Evolutionary conservation across 108 stramenopile genomes (phyloP).

Genomic region (Cyclotella atomus): DNA sequence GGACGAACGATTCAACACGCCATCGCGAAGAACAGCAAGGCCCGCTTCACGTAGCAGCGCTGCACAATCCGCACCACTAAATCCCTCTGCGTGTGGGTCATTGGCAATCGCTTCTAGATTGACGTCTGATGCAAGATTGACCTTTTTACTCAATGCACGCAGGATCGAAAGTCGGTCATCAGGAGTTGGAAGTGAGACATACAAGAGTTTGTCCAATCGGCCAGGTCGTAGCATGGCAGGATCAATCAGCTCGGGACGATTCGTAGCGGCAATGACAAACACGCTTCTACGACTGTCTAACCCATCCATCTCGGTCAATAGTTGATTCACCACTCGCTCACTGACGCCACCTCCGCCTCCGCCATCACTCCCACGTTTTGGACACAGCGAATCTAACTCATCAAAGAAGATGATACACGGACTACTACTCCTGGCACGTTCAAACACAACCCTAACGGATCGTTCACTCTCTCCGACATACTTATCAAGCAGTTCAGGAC

Average conservation of each 20-base stretch:
- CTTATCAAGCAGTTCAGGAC: constrained; percentile 88
- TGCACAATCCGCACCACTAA: constrained; percentile 90
- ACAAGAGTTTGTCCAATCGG: constrained; percentile 93
- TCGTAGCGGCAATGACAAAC: constrained; percentile 97
- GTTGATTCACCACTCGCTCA: constrained; percentile 97
- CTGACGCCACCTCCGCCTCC: constrained; percentile 94
- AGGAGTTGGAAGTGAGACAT: constrained; percentile 91
- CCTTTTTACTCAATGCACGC: constrained; percentile 65
- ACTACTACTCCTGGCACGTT: constrained; percentile 83
- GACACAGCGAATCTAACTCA: constrained; percentile 97
- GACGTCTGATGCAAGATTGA: constrained; percentile 68
- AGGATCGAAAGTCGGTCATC: constrained; percentile 87
- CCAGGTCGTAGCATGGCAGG: constrained; percentile 96
- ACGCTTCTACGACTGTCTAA: constrained; percentile 91
- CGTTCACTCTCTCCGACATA: constrained; percentile 99
- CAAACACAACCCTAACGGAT: constrained; percentile 92
- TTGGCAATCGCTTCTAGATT: constrained; percentile 72
- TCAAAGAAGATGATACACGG: constrained; percentile 99
- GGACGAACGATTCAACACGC: constrained; percentile 24
- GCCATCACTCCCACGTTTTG: constrained; percentile 88
- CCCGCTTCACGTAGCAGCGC: constrained; percentile 90
- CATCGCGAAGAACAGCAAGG: constrained; percentile 83
- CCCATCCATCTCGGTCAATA: constrained; percentile 99
- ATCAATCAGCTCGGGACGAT: constrained; percentile 95
- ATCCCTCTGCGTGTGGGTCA: constrained; percentile 77